Evolutionary conservation across 2,329 filamentous ascomycete species (phyloP), one percentile per base, ranked within the genome.

Genomic region (Phialophora expanda): DNA sequence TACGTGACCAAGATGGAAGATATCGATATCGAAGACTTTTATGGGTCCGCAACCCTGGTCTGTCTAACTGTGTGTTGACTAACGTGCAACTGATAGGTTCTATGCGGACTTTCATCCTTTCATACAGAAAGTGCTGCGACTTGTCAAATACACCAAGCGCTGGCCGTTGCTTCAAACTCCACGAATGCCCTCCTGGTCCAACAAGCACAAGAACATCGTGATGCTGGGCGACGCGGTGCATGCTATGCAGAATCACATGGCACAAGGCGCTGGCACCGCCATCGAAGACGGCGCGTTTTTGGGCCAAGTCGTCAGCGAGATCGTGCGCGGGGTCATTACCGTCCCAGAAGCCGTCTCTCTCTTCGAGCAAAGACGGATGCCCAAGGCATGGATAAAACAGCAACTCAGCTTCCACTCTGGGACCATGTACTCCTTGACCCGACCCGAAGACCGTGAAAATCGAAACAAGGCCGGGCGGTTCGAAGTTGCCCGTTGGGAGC

Each of bases 111-210:
- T 60, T 28, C 57, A 60, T 11, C 57, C 57, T 6, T 60, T 60
- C 44, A 34, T 60, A 26, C 57, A 51, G 26, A 60, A 60, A 51
- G 30, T 60, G 4, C 57, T 60, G 3, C 57, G 44, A 7, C 44
- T 60, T 17, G 57, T 60, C 44, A 60, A 60, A 28, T 60, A 60
- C 20, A 60, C 57, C 24, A 60, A 60, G 34, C 75, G 78, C 46
- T 82, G 80, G 80, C 79, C 79, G 9, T 71, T 82, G 11, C 72
- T 82, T 58, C 76, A 80, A 38, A 80, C 78, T 6, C 78, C 78
- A 0, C 78, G 78, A 7, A 67, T 81, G 56, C 66, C 75, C 7
- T 75, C 74, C 0, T 82, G 78, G 79, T 79, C 76, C 2, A 79
- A 75, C 38, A 68, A 74, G 0, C 69, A 75, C 51, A 78, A 76